phyloP scores from a whole-genome alignment of 352 stramenopile genomes.

The Globisporangium paddicum region DNA sequence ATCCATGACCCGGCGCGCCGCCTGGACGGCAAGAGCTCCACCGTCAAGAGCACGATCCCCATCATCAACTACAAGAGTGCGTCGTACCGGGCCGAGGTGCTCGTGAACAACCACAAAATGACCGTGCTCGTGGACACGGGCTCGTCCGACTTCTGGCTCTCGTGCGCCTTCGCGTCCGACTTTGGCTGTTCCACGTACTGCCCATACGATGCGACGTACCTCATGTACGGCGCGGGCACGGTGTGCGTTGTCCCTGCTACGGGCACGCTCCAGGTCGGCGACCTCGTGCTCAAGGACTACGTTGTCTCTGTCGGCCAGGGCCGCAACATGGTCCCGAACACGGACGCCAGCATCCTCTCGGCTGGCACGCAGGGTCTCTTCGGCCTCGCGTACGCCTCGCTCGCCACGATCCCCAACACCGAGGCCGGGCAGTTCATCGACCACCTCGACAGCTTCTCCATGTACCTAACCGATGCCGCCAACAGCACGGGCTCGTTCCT shows the following conservation, averaged over 20 bases:
- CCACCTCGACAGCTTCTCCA: conserved; percentile 57
- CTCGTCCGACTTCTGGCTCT: conserved; percentile 72
- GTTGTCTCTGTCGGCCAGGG: conserved; percentile 48
- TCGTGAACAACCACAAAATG: conserved; percentile 33
- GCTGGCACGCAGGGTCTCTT: conserved; percentile 54
- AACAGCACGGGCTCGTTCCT: conserved; percentile 51
- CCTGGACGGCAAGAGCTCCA: background rate
- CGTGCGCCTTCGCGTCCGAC: conserved; percentile 9
- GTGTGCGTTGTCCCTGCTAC: conserved; percentile 46
- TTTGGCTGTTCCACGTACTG: conserved; percentile 34
- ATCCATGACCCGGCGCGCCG: background rate
- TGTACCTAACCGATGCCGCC: conserved; percentile 50
- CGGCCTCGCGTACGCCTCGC: conserved; percentile 46
- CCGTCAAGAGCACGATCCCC: background rate
- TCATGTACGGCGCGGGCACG: conserved; percentile 60
- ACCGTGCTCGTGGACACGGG: conserved; percentile 70
- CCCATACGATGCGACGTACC: conserved; percentile 27
- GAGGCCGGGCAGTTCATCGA: conserved; percentile 44
- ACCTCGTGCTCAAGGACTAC: conserved; percentile 38
- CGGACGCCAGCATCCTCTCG: conserved; percentile 28
- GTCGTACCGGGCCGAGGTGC: conserved; percentile 58
- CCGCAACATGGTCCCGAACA: conserved; percentile 36
- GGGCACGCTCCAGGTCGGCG: conserved; percentile 40
- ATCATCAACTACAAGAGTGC: conserved; percentile 40
- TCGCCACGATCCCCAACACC: conserved; percentile 38